Conservation (phyloP, 1,284 basidiomycete species). For the Schizophyllum commune region DNA sequence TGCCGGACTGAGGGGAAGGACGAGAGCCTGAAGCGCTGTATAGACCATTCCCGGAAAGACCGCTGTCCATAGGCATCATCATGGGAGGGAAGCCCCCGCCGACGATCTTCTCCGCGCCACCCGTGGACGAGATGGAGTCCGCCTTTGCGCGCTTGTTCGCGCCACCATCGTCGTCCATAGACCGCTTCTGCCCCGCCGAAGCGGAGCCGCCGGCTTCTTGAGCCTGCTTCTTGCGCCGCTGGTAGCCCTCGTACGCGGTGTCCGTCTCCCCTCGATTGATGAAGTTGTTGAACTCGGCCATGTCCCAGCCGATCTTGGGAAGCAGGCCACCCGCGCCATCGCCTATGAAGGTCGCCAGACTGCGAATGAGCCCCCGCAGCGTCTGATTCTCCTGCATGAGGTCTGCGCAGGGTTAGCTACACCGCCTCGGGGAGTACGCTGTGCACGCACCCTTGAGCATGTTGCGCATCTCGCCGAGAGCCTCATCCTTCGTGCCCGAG, state of each 20-base stretch:
- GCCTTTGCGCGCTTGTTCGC: neutral
- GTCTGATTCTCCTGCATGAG: slow-evolving; percentile 85
- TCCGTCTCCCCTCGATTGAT: slow-evolving; percentile 83
- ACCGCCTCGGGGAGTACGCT: slow-evolving; percentile 8
- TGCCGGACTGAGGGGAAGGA: slow-evolving; percentile 28
- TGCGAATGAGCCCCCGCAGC: slow-evolving; percentile 70
- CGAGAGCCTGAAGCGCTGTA: slow-evolving; percentile 20
- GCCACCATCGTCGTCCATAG: slow-evolving; percentile 42
- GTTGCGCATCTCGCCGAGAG: slow-evolving; percentile 72
- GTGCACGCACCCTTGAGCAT: slow-evolving; percentile 60
- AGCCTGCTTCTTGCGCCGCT: slow-evolving; percentile 48
- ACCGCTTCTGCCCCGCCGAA: slow-evolving; percentile 28
- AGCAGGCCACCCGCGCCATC: slow-evolving; percentile 76
- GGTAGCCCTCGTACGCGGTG: slow-evolving; percentile 84
- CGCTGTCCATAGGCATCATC: neutral
- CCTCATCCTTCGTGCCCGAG: slow-evolving; percentile 84
- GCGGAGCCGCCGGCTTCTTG: slow-evolving; percentile 16
- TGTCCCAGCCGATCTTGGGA: slow-evolving; percentile 72
- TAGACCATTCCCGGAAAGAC: slow-evolving; percentile 8
- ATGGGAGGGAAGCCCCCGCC: neutral
- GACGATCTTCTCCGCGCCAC: neutral
- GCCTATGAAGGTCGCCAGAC: slow-evolving; percentile 73
- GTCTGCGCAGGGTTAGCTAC: slow-evolving; percentile 34
- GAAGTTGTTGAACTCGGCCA: slow-evolving; percentile 70
- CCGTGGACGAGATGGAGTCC: slow-evolving; percentile 6